Base-by-base conservation (phyloP, 805 yeast species). In the Kodamaea fukazawae region DNA sequence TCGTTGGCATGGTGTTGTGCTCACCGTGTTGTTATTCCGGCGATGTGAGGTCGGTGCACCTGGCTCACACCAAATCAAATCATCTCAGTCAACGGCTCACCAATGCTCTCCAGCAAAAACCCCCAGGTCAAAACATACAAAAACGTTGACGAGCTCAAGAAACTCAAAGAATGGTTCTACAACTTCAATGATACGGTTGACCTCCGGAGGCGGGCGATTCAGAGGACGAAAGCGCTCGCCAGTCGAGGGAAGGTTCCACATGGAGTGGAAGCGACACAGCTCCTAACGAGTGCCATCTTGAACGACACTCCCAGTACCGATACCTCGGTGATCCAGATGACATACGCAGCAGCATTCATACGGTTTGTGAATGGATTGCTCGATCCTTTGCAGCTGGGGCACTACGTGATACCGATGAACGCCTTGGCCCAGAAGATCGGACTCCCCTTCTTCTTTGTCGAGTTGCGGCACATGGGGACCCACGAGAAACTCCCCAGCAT, bases 291-390 rank as follows among this genome's bases (percentile, higher is more conserved):
- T n/a, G 67, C 79, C 1, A 51, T 63, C 2, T 41, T 80, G 15
- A 47, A 59, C 10, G 34, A 41, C 15, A 35, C 32, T 28, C 45
- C 43, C 7, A 34, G 20, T 10, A 29, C 16, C 12, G 76, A 73
- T 35, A 48, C 63, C 12, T 55, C 56, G 34, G 46, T 67, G 0
- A 51, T 78, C 2, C 72, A 78, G 44, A 51, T 80, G 45, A 68
- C 81, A 4, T 86, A 85, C 55, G 65, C 89, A 0, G 81, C 85
- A 86, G 78, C 88, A 0, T 53, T 90, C 9, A 81, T 88, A 18
- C 68, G 95, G 42, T 88, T 91, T 63, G 97, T 93, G 17, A 93
- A 93, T 60, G 98, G 97, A 2, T 60, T 88, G 3, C 61, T 93
- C 27, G 99, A 93, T 58, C 93, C 95, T 0, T 75, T 75, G 35